Base-by-base conservation (phyloP, 2,329 filamentous ascomycete genomes). In the Colletotrichum costaricense region DNA sequence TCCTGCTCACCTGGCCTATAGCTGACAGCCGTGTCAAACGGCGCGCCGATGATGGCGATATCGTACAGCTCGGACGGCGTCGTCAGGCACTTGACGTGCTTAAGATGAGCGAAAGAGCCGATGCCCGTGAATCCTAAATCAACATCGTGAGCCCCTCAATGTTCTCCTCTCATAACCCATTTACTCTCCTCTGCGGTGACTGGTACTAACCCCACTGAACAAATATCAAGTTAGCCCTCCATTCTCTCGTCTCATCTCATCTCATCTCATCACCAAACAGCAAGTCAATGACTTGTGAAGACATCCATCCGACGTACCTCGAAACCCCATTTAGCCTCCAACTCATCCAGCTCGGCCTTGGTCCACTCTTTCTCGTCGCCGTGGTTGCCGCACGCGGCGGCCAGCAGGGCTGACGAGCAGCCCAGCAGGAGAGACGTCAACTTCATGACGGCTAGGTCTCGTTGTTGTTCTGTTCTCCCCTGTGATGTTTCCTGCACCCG, bases 1-100 rank as follows among this genome's bases (percentile, higher is more conserved):
- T 9, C 55, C 52, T 14, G 79, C 84, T 77, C 80, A 91, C 90
- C 91, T 57, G 92, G 91, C 69, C 93, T 87, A 81, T 93, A 94
- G 76, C 87, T 91, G 54, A 93, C 91, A 14, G 92, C 91, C 1
- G 92, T 94, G 80, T 95, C 93, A 78, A 95, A 95, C 0, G 93
- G 93, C 1, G 89, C 91, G 5, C 93, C 93, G 70, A 95, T 86
- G 69, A 95, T 89, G 72, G 88, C 93, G 77, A 95, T 93, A 79
- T 95, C 93, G 78, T 90, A 94, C 16, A 83, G 83, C 78, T 90
- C 88, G 30, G 87, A 84, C 1, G 92, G 92, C 59, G 88, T 88
- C n/a, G 90, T 90, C 46, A 95, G 86, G 77, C 93, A 95, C 79
- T 92, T 93, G 75, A 89, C 86, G 76, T 94, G 86, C 77, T 90